Conservation (phyloP, 148 eudicot genomes). For the Camellia granthamiana region DNA sequence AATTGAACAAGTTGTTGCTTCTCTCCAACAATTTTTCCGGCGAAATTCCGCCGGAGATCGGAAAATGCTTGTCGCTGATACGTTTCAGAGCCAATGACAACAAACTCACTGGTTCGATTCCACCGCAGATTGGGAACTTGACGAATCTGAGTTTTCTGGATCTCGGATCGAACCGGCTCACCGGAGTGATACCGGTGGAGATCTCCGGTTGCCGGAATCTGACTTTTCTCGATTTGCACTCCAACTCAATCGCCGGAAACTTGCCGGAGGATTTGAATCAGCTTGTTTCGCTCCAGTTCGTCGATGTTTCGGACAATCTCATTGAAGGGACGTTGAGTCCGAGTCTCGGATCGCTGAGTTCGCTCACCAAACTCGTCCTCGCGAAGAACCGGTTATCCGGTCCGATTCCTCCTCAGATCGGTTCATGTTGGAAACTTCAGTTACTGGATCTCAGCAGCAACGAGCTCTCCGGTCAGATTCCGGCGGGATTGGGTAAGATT, state of each 20-base stretch:
- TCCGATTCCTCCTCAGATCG: slow-evolving; percentile 58
- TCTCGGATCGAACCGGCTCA: slow-evolving; percentile 63
- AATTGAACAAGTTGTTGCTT: slow-evolving; percentile 62
- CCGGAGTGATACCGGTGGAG: slow-evolving; percentile 62
- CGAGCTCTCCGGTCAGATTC: slow-evolving; percentile 60
- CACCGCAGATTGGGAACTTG: slow-evolving; percentile 65
- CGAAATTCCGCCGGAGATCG: slow-evolving; percentile 57
- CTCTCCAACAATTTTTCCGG: slow-evolving; percentile 80
- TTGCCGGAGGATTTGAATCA: slow-evolving; percentile 50
- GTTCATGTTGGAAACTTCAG: slow-evolving; percentile 81
- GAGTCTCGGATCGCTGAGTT: slow-evolving; percentile 56
- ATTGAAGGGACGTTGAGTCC: slow-evolving; percentile 55
- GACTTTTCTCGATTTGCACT: slow-evolving; percentile 77
- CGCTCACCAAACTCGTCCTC: slow-evolving; percentile 74
- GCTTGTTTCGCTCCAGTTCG: slow-evolving; percentile 55
- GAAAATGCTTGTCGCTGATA: slow-evolving; percentile 64
- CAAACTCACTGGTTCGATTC: slow-evolving; percentile 58
- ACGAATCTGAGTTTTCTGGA: slow-evolving; percentile 68
- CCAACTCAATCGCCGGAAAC: slow-evolving; percentile 62
- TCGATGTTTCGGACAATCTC: slow-evolving; percentile 69
- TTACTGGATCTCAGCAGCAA: slow-evolving; percentile 72
- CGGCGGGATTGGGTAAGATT: slow-evolving; percentile 64
- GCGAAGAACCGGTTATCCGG: slow-evolving; percentile 58
- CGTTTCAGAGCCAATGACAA: slow-evolving; percentile 71
- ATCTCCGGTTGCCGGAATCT: slow-evolving; percentile 74